Percentiles rank a stretch among this genome's conserved stretches.
These are phyloP conservation scores for Prunella vulgaris DNA, from an alignment of 257 asterid genomes.

Conservation along the genomic window DNA sequence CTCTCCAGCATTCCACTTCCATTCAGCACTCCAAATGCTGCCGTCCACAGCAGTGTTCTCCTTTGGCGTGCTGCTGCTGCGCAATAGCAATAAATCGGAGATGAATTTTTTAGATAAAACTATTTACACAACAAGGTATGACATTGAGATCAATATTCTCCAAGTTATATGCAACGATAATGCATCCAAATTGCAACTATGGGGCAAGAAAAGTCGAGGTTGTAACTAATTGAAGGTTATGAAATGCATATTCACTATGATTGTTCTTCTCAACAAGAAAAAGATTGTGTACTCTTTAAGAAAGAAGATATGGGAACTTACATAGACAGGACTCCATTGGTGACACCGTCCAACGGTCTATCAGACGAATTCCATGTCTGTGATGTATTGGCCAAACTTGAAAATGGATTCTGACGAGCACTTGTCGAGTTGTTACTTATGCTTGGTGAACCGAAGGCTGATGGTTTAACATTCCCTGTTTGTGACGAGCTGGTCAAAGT, in stretches of 20 bases:
- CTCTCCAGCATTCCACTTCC: conserved; percentile 82
- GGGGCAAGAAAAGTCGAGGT: neutral
- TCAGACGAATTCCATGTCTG: conserved; percentile 32
- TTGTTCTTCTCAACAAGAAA: neutral
- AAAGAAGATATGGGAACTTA: conserved; percentile 32
- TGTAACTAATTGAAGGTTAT: too few species aligned
- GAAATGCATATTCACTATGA: neutral
- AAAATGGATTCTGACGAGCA: conserved; percentile 39
- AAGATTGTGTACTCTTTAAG: neutral
- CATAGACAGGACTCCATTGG: conserved; percentile 29
- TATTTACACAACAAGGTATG: neutral
- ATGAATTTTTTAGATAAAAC: neutral
- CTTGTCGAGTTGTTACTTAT: conserved; percentile 28
- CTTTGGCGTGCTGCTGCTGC: conserved; percentile 38
- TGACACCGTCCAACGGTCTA: conserved; percentile 17
- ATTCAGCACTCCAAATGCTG: conserved; percentile 58
- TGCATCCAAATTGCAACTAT: neutral
- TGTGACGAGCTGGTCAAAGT: conserved; percentile 36
- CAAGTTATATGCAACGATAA: neutral
- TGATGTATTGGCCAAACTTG: conserved; percentile 34
- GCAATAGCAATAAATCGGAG: conserved; percentile 5
- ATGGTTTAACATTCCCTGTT: conserved; percentile 30
- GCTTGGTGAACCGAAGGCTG: conserved; percentile 32
- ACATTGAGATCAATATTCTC: neutral
- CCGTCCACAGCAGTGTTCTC: conserved; percentile 35